phyloP scores from a whole-genome alignment of 148 eudicot species.

The Vaccinium vitisidaea region DNA sequence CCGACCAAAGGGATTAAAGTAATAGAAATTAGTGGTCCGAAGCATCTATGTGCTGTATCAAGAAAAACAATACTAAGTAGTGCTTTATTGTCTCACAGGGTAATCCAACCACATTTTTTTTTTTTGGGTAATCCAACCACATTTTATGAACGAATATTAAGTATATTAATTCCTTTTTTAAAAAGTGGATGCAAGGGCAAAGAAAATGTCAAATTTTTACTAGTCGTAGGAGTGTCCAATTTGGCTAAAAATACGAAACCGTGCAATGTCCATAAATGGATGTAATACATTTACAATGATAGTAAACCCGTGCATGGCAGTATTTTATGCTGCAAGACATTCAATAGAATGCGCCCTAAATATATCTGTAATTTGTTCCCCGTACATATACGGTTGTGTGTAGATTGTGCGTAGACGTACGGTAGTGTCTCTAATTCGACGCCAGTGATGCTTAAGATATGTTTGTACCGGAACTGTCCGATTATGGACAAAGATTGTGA shows the following conservation, averaged over 20 bases:
- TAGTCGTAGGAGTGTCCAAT: neutral
- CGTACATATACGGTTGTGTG: too few relatives aligned
- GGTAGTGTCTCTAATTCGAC: too few relatives aligned
- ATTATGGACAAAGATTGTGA: too few relatives aligned
- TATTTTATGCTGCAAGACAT: too few relatives aligned
- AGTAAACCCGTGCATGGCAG: too few relatives aligned
- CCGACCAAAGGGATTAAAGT: neutral
- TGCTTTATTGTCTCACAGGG: neutral
- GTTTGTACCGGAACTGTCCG: too few relatives aligned
- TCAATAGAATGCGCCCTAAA: too few relatives aligned
- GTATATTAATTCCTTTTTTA: neutral
- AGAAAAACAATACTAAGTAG: neutral
- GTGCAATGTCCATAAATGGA: too few relatives aligned
- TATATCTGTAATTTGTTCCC: too few relatives aligned
- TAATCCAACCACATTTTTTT: neutral
- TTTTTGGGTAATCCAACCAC: neutral
- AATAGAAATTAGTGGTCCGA: neutral
- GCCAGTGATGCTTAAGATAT: too few relatives aligned
- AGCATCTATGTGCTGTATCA: neutral
- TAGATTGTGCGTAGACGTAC: too few relatives aligned
- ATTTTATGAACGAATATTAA: neutral
- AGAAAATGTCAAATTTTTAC: neutral
- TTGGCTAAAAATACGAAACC: neutral
- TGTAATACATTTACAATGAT: too few relatives aligned
- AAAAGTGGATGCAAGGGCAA: neutral